phyloP scores from a whole-genome alignment of 176 grass and related monocot species.

The Hsuehochloa calcarea region DNA sequence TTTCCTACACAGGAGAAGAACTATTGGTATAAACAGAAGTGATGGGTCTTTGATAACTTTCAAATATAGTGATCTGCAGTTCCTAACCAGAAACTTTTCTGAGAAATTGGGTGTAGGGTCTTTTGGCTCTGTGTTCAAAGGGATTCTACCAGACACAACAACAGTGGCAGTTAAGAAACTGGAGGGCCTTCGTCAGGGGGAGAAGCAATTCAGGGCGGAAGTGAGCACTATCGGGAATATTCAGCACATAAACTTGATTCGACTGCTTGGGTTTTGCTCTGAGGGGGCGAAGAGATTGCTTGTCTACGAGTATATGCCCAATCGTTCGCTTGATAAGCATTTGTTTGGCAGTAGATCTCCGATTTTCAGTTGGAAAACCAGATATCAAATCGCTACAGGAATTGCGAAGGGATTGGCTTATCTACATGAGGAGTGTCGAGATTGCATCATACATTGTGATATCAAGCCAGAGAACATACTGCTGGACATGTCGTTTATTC shows the following conservation, averaged over 20 bases:
- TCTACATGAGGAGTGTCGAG: conserved; percentile 26
- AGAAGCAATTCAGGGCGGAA: conserved; percentile 39
- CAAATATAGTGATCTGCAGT: conserved; percentile 21
- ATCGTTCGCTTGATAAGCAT: conserved; percentile 1
- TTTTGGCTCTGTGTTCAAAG: conserved; percentile 38
- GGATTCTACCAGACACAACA: conserved; percentile 10
- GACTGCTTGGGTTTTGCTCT: conserved; percentile 35
- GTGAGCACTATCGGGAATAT: conserved; percentile 39
- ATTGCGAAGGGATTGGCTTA: conserved; percentile 26
- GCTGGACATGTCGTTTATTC: conserved; percentile 8
- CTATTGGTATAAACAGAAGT: background rate
- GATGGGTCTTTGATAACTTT: background rate
- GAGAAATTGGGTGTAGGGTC: conserved; percentile 33
- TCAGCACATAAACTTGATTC: conserved; percentile 39
- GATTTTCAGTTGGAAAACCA: conserved; percentile 11
- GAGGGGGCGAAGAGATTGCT: background rate
- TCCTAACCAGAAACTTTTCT: conserved; percentile 36
- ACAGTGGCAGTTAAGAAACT: conserved; percentile 35
- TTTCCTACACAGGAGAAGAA: background rate
- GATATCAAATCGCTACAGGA: conserved; percentile 32
- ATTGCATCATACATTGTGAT: conserved; percentile 20
- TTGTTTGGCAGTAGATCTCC: background rate
- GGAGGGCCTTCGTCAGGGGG: conserved; percentile 30
- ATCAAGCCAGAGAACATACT: conserved; percentile 45
- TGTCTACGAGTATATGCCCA: too few species aligned